These are phyloP conservation scores for Talaromyces sp. DNA, from an alignment of 2,329 filamentous ascomycete species.

Conservation along the genomic window DNA sequence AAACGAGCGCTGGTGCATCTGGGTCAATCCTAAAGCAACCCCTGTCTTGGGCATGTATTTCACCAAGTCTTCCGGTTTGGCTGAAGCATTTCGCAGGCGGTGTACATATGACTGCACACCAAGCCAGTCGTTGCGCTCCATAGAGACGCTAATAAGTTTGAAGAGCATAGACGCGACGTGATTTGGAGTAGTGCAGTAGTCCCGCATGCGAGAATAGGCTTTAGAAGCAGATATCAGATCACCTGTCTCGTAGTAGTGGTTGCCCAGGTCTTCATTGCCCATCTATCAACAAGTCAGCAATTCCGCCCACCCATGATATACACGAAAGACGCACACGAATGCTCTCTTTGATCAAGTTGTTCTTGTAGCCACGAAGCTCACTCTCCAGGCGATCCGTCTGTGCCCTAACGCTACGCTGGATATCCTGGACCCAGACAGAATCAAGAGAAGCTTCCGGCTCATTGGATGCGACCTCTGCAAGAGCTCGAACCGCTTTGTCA, in stretches of 20 bases:
- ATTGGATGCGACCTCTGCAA: constrained; percentile 65
- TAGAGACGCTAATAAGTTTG: constrained; percentile 73
- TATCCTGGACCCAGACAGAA: constrained; percentile 72
- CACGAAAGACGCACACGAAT: constrained; percentile 67
- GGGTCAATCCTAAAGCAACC: constrained; percentile 63
- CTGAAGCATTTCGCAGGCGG: constrained; percentile 56
- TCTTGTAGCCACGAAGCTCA: constrained; percentile 90
- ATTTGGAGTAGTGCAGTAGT: constrained; percentile 79
- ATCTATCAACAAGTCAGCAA: constrained; percentile 60
- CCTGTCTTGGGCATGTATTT: constrained; percentile 68
- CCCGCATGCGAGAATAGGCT: constrained; percentile 82
- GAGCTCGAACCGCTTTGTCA: constrained; percentile 65
- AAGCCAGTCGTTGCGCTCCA: constrained; percentile 78
- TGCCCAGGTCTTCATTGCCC: constrained; percentile 89
- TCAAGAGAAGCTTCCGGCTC: constrained; percentile 72
- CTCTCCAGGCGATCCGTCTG: constrained; percentile 77
- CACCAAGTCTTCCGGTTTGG: constrained; percentile 60
- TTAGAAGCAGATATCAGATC: constrained; percentile 73
- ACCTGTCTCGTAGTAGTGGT: constrained; percentile 78
- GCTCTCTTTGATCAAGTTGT: constrained; percentile 96
- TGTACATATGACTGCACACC: constrained; percentile 65
- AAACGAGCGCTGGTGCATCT: constrained; percentile 61
- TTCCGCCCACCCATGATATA: neutral
- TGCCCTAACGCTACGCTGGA: constrained; percentile 65
- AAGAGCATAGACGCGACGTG: constrained; percentile 83